These are phyloP conservation scores for Mycena indigotica DNA, from an alignment of 768 basidiomycete species.

Conservation along the genomic window DNA sequence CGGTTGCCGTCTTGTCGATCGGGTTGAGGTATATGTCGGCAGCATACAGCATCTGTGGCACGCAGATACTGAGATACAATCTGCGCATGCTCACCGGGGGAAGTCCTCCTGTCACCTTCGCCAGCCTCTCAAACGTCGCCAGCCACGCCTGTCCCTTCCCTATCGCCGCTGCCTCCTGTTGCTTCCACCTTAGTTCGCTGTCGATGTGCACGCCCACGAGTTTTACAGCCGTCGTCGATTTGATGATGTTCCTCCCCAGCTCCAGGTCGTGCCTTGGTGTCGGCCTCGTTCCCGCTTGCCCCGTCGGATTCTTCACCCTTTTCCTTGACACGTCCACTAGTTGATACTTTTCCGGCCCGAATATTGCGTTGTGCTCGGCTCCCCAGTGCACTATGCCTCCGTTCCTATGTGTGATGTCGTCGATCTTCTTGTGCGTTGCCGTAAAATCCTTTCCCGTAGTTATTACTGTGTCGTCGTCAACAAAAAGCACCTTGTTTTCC, in stretches of 20 bases:
- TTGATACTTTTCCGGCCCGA: no score
- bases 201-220: no score
- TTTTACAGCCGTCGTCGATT: slow-evolving; percentile 20
- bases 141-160: no score
- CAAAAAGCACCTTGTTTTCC: no score
- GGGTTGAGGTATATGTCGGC: slow-evolving; percentile 22
- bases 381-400: neutral
- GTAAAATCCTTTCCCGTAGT: neutral
- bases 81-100: slow-evolving; percentile 17
- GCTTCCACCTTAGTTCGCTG: no score
- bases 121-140: no score
- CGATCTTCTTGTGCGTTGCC: no score
- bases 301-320: slow-evolving; percentile 4
- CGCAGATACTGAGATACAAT: slow-evolving; percentile 17
- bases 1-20: neutral
- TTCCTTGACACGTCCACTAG: slow-evolving; percentile 18
- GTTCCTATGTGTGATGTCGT: neutral
- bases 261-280: neutral
- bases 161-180: no score
- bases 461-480: neutral
- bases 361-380: neutral
- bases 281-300: neutral
- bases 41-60: slow-evolving; percentile 34
- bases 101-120: no score
- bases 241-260: slow-evolving; percentile 20